These are phyloP conservation scores for Phaseolus coccineus DNA, from an alignment of 331 rosid species.

Conservation along the genomic window DNA sequence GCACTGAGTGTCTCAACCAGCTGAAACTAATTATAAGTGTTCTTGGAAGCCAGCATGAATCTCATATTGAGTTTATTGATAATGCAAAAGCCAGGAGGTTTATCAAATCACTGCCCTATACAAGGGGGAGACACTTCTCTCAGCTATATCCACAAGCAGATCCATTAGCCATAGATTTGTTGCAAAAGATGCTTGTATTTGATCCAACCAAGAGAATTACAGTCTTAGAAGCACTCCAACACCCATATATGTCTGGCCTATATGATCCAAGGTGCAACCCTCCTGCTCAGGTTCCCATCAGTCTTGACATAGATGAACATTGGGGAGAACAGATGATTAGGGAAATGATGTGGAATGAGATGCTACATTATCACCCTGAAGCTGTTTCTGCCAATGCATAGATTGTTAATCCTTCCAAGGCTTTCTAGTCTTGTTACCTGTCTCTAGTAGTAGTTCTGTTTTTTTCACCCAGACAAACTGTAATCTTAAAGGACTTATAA, in stretches of 20 bases:
- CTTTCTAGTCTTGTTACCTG: constrained; percentile 10
- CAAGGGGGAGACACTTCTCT: constrained; percentile 48
- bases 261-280: constrained; percentile 54
- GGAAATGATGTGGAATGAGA: constrained; percentile 61
- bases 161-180: constrained; percentile 58
- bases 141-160: constrained; percentile 53
- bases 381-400: constrained; percentile 44
- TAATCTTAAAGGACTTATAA: constrained; percentile 32
- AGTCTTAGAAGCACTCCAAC: constrained; percentile 57
- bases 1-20: constrained; percentile 53
- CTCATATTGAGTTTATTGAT: constrained; percentile 54
- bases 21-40: constrained; percentile 52
- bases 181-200: constrained; percentile 56
- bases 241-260: constrained; percentile 53
- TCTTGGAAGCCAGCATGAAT: constrained; percentile 55
- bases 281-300: constrained; percentile 53
- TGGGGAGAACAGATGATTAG: constrained; percentile 49
- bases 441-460: constrained; percentile 22
- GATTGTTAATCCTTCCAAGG: constrained; percentile 24
- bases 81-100: constrained; percentile 51
- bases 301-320: constrained; percentile 52
- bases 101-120: constrained; percentile 51
- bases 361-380: constrained; percentile 58
- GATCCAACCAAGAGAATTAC: constrained; percentile 62
- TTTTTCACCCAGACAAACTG: neutral